Conservation (phyloP, 164 flowering plant genomes). For the Tinospora cordifolia region DNA sequence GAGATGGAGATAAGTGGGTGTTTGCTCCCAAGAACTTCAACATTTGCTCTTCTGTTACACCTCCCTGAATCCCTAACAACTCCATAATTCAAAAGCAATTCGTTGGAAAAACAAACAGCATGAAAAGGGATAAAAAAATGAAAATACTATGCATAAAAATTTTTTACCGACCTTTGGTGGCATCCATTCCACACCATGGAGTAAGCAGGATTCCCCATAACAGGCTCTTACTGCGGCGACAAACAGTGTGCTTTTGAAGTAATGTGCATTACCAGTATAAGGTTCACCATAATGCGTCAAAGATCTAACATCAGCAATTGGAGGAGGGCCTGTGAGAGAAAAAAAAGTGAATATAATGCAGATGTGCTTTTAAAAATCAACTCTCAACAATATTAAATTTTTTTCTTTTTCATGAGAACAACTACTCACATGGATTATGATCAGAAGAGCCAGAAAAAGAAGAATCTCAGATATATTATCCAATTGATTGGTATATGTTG, state of each 20-base stretch:
- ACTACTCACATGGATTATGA: background rate
- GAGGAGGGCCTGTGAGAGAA: constrained; percentile 53
- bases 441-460: background rate
- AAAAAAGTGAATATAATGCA: background rate
- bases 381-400: background rate
- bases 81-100: constrained; percentile 18
- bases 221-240: constrained; percentile 97
- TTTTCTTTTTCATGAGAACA: background rate
- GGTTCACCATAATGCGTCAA: constrained; percentile 99
- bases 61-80: constrained; percentile 61
- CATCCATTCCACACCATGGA: constrained; percentile 99
- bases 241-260: constrained; percentile 84
- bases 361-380: background rate
- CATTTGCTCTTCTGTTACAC: constrained; percentile 97
- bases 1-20: constrained; percentile 53
- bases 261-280: constrained; percentile 95
- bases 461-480: background rate
- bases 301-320: constrained; percentile 85
- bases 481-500: no score
- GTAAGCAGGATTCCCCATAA: constrained; percentile 88
- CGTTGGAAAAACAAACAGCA: background rate
- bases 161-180: constrained; percentile 77
- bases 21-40: constrained; percentile 93
- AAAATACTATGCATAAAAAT: background rate
- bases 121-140: background rate